phyloP scores from a whole-genome alignment of 805 yeast species.

The Kazachstania martiniae region DNA sequence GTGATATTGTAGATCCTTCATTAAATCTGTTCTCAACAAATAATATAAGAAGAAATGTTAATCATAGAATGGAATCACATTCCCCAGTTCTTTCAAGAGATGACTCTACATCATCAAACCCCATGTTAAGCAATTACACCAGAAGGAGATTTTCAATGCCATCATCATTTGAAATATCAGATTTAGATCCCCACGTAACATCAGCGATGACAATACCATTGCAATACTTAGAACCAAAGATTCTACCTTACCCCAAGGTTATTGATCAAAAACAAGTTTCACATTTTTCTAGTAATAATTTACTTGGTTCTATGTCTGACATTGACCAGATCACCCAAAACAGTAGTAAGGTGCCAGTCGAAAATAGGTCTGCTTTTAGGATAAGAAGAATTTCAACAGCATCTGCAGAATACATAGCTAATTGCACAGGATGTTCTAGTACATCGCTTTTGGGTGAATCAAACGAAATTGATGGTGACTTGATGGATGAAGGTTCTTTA shows the following conservation, averaged over 20 bases:
- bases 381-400: conserved; percentile 24
- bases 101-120: neutral
- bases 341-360: neutral
- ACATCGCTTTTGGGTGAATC: neutral
- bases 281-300: neutral
- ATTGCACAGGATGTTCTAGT: no score
- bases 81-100: neutral
- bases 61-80: neutral
- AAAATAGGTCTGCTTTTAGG: conserved; percentile 9
- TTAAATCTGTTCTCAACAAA: neutral
- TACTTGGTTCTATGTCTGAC: neutral
- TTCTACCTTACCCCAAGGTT: conserved; percentile 24
- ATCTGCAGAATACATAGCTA: conserved; percentile 7
- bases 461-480: conserved; percentile 7
- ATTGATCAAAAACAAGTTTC: conserved; percentile 1
- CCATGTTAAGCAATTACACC: neutral
- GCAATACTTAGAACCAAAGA: conserved; percentile 20
- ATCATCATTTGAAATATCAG: neutral
- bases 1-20: no score
- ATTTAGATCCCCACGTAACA: conserved; percentile 16
- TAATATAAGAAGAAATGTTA: neutral
- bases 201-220: conserved; percentile 21
- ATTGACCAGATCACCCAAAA: neutral
- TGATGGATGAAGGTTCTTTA: conserved; percentile 1
- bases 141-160: neutral